A percentile compares a stretch with the other conserved stretches of the same genome.
Evolutionary conservation across 495 filamentous ascomycete genomes (phyloP).

Genomic region (Trichocladium uniseriatum): DNA sequence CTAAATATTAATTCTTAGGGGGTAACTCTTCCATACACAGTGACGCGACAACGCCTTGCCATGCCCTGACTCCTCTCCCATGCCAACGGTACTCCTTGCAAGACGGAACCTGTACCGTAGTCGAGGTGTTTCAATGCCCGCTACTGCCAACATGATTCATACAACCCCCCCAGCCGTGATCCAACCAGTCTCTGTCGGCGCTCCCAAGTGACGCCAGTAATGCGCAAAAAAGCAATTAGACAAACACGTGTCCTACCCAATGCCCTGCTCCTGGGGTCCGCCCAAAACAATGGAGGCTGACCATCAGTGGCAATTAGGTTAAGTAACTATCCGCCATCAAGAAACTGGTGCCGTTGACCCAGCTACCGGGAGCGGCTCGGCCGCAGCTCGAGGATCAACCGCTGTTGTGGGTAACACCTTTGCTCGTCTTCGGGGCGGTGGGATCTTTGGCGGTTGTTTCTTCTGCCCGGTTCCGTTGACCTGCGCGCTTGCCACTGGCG

Average conservation of each 20-base stretch:
- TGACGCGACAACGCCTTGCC: constrained; percentile 4
- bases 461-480: constrained; percentile 29
- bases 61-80: background rate
- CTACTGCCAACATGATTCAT: background rate
- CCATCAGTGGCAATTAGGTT: background rate
- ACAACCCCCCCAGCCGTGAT: background rate
- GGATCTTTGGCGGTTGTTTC: constrained; percentile 47
- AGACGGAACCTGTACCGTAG: background rate
- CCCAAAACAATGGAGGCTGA: too few species aligned
- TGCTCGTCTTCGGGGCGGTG: constrained; percentile 41
- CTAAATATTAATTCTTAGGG: background rate
- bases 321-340: background rate
- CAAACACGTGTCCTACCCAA: background rate
- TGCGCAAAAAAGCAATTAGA: background rate
- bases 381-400: background rate
- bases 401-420: constrained; percentile 25
- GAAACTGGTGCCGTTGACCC: constrained; percentile 7
- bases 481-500: constrained; percentile 18
- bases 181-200: background rate
- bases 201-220: background rate
- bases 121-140: background rate
- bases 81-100: background rate
- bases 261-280: background rate
- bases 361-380: constrained; percentile 6
- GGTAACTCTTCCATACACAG: background rate